Conservation (phyloP, 1,139 yeast genomes). For the Suhomyces yuchorum region DNA sequence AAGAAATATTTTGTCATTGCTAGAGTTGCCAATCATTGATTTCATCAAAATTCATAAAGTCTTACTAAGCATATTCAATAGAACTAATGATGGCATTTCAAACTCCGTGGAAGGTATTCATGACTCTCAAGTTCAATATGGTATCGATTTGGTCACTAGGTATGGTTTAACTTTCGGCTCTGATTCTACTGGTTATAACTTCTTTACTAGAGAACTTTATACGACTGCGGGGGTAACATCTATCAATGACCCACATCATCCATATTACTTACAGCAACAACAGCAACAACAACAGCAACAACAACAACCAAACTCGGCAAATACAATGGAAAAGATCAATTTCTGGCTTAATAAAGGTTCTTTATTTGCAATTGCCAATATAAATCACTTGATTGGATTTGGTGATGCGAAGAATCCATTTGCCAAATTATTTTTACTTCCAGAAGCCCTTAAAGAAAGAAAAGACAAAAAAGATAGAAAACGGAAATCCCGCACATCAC, state of each 20-base stretch:
- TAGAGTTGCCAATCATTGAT: conserved; percentile 64
- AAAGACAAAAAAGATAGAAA: conserved; percentile 71
- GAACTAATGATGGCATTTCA: conserved; percentile 13
- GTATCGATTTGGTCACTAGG: conserved; percentile 65
- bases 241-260: conserved; percentile 33
- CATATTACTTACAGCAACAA: conserved; percentile 33
- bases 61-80: conserved; percentile 48
- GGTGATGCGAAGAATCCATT: conserved; percentile 76
- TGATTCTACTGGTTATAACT: conserved; percentile 66
- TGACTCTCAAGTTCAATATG: conserved; percentile 49
- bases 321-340: conserved; percentile 58
- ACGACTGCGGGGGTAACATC: conserved; percentile 36
- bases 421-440: conserved; percentile 68
- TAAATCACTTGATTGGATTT: conserved; percentile 72
- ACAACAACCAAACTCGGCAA: conserved; percentile 27
- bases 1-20: conserved; percentile 59
- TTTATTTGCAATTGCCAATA: conserved; percentile 72
- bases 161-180: conserved; percentile 73
- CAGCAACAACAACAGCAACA: conserved; percentile 29
- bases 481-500: conserved; percentile 45
- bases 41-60: conserved; percentile 68
- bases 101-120: conserved; percentile 34
- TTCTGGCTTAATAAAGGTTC: conserved; percentile 80
- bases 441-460: conserved; percentile 70
- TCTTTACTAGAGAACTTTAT: conserved; percentile 56